Percentiles rank a stretch among this genome's conserved stretches.
These are phyloP conservation scores for Neurospora sp. DNA, from an alignment of 495 filamentous ascomycete species.

Conservation along the genomic window DNA sequence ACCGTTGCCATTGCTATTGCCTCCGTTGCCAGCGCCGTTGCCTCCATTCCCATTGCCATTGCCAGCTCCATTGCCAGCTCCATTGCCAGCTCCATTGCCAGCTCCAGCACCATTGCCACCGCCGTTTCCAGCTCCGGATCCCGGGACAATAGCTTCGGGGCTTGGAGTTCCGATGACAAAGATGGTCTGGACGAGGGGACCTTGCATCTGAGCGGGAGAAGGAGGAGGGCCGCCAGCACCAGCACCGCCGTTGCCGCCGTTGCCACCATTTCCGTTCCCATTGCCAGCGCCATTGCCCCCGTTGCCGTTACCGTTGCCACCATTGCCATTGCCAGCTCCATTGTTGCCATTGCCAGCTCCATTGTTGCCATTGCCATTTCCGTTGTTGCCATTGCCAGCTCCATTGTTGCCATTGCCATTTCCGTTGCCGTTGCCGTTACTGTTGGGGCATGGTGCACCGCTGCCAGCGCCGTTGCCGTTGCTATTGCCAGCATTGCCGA, in stretches of 20 bases:
- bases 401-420: not conserved
- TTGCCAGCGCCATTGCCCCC: conserved; percentile 4
- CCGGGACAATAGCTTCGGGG: not conserved
- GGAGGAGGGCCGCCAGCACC: not conserved
- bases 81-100: not conserved
- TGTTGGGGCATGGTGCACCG: not conserved
- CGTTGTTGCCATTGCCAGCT: not conserved
- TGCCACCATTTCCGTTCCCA: not conserved
- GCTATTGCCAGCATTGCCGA: not conserved
- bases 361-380: not conserved
- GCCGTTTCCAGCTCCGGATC: not conserved
- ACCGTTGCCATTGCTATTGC: conserved; percentile 1
- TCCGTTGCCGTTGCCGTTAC: not conserved
- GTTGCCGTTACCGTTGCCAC: not conserved
- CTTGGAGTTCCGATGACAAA: not conserved
- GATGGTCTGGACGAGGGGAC: not conserved
- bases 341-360: conserved; percentile 3
- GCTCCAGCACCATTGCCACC: not conserved
- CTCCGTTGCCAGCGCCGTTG: not conserved
- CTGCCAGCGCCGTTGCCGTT: not conserved
- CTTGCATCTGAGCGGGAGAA: not conserved
- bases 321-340: not conserved
- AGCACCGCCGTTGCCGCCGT: not conserved
- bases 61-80: not conserved
- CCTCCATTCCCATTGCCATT: not conserved